These are phyloP conservation scores for Eucalyptus caleyi DNA, from an alignment of 345 rosid species.

Conservation along the genomic window DNA sequence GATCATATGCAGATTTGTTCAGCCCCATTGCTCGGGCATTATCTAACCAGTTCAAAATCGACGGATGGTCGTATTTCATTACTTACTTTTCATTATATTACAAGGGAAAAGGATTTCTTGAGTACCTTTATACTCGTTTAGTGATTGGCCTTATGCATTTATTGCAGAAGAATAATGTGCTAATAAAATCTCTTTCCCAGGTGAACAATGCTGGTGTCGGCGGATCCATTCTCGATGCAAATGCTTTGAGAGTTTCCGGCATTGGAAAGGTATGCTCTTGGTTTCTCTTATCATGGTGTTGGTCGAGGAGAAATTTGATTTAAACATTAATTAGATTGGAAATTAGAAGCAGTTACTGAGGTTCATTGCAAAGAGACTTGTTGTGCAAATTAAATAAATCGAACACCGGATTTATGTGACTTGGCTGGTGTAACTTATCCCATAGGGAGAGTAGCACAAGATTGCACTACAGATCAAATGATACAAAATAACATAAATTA, in stretches of 20 bases:
- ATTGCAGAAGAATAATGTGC: background rate
- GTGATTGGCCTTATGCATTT: background rate
- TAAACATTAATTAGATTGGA: background rate
- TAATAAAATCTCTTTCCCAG: background rate
- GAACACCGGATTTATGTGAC: accelerated
- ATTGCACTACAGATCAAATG: background rate
- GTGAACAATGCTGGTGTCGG: background rate
- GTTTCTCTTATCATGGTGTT: background rate
- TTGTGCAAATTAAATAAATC: background rate
- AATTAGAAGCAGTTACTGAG: background rate
- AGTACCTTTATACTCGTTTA: background rate
- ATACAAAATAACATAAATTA: background rate
- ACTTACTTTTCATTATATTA: background rate
- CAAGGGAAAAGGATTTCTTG: background rate
- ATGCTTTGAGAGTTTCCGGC: background rate
- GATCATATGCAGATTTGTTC: background rate
- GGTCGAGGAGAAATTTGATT: background rate
- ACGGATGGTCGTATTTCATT: background rate
- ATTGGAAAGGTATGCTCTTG: background rate
- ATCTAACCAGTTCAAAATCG: background rate
- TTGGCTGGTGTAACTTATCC: background rate
- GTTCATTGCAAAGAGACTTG: background rate
- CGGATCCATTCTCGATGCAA: background rate
- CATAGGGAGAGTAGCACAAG: background rate
- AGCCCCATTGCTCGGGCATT: background rate